Conservation (phyloP, 2,329 filamentous ascomycete genomes). For the Calcarisporium arbuscula region DNA sequence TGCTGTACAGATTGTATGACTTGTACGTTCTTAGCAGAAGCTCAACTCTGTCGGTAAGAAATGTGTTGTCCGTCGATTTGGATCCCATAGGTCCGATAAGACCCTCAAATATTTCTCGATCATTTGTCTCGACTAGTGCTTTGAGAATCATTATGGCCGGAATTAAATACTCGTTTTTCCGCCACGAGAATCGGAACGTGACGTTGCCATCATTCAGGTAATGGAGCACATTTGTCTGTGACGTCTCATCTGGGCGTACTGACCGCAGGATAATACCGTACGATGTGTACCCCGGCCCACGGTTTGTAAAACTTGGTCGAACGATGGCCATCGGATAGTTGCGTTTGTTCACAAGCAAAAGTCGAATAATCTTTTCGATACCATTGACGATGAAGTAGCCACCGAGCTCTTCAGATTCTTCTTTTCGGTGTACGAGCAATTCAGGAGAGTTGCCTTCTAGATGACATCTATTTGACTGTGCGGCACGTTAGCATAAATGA, state of each 20-base stretch:
- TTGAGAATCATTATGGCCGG: conserved; percentile 96
- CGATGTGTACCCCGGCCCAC: conserved; percentile 81
- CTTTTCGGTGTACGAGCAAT: conserved; percentile 76
- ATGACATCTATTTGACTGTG: conserved; percentile 81
- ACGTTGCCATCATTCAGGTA: conserved; percentile 95
- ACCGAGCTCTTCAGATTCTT: conserved; percentile 92
- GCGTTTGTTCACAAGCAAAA: conserved; percentile 81
- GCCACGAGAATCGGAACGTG: conserved; percentile 95
- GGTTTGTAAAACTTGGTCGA: conserved; percentile 80
- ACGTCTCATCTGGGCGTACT: conserved; percentile 94
- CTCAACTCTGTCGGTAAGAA: conserved; percentile 91
- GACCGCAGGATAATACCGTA: conserved; percentile 88
- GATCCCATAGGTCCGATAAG: conserved; percentile 73
- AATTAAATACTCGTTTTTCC: conserved; percentile 94
- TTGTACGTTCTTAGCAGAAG: conserved; percentile 90
- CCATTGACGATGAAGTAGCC: conserved; percentile 98
- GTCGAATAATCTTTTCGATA: conserved; percentile 91
- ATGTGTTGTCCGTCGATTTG: conserved; percentile 78
- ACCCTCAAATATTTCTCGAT: conserved; percentile 93
- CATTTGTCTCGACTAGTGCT: conserved; percentile 90
- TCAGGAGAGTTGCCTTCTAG: conserved; percentile 79
- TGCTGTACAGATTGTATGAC: conserved; percentile 75
- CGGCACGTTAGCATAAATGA: background rate
- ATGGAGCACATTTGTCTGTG: conserved; percentile 93
- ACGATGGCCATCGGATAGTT: conserved; percentile 96